A percentile compares a stretch with the other conserved stretches of the same genome.
Conservation (phyloP, 495 filamentous ascomycete genomes). For the Cercophora scortea region DNA sequence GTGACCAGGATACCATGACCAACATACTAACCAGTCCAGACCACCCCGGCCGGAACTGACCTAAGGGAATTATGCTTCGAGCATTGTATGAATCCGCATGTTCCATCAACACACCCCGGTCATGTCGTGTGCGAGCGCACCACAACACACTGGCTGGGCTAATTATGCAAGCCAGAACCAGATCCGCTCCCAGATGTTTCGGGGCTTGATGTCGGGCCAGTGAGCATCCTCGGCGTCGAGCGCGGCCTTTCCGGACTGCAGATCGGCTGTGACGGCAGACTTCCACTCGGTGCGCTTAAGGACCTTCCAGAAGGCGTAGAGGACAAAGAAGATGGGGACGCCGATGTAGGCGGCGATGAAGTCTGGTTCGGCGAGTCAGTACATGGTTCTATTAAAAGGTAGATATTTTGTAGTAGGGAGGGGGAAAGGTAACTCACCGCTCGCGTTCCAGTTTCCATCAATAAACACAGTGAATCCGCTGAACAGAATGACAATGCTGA, state of each 20-base stretch:
- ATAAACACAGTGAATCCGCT: constrained; percentile 61
- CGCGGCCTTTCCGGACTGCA: constrained; percentile 6
- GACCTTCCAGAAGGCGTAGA: constrained; percentile 32
- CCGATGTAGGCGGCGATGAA: constrained; percentile 61
- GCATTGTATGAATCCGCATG: no score
- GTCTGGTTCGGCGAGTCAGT: neutral
- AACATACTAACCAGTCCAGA: no score
- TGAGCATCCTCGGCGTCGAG: constrained; percentile 8
- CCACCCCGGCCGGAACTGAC: no score
- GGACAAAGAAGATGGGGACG: constrained; percentile 47
- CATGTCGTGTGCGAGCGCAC: no score
- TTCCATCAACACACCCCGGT: no score
- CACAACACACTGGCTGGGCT: no score
- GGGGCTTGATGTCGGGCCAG: constrained; percentile 2
- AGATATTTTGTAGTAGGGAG: no score
- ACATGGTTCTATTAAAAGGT: no score
- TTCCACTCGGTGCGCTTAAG: constrained; percentile 4
- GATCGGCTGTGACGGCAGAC: neutral
- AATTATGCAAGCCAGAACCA: constrained; percentile 5
- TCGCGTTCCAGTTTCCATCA: constrained; percentile 34
- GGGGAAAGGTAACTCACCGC: neutral
- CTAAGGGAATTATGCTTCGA: no score
- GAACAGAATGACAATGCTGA: constrained; percentile 46
- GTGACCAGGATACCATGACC: no score
- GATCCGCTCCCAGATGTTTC: constrained; percentile 1